phyloP scores from a whole-genome alignment of 495 filamentous ascomycete species.

The Pseudevernia furfuracea region DNA sequence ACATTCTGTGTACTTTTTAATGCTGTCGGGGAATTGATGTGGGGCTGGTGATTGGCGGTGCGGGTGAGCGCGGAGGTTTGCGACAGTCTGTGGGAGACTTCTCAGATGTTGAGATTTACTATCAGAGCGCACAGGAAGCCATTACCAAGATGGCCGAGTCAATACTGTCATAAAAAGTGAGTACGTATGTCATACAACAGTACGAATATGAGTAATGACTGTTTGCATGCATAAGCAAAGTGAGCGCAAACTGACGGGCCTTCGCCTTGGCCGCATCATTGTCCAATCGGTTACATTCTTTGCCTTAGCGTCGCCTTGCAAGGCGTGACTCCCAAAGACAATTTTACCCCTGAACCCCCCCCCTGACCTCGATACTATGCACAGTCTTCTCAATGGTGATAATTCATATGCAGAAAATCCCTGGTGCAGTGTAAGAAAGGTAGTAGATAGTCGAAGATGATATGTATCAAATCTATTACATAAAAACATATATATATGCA shows the following conservation, averaged over 20 bases:
- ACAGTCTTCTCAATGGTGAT: neutral
- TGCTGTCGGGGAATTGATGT: neutral
- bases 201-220: no score
- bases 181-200: no score
- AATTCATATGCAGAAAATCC: neutral
- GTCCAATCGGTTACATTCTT: slow-evolving; percentile 15
- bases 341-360: neutral
- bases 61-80: slow-evolving; percentile 7
- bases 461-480: neutral
- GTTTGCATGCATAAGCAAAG: neutral
- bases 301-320: neutral
- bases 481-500: neutral
- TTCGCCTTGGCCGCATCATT: slow-evolving; percentile 7
- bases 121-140: neutral
- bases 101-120: neutral
- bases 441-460: neutral
- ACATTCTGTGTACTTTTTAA: slow-evolving; percentile 8
- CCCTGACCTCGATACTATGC: neutral
- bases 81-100: neutral
- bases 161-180: neutral
- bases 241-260: slow-evolving; percentile 8
- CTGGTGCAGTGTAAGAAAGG: neutral
- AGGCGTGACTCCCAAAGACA: neutral
- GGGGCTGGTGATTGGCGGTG: neutral
- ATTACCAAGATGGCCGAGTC: neutral